phyloP scores from a whole-genome alignment of 805 yeast species.

The Schwanniomyces pseudopolymorphus region DNA sequence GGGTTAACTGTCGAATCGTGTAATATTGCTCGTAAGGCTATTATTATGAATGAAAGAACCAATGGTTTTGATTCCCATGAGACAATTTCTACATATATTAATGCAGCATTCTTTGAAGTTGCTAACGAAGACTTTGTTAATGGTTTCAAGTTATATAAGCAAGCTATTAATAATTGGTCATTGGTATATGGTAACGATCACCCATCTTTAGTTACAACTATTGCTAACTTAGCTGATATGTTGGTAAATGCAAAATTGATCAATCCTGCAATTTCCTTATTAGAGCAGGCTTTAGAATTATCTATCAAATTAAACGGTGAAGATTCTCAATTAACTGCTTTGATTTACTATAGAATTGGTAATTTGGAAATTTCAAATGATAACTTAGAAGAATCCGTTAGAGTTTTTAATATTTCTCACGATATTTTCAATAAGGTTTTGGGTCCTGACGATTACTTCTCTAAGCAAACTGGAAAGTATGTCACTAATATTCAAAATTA shows the following conservation, averaged over 20 bases:
- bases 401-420: constrained; percentile 55
- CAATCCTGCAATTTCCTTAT: constrained; percentile 51
- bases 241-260: constrained; percentile 49
- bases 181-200: constrained; percentile 60
- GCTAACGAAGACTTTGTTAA: constrained; percentile 56
- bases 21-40: constrained; percentile 64
- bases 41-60: constrained; percentile 74
- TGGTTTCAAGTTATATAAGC: constrained; percentile 59
- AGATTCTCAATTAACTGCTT: constrained; percentile 60
- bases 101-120: constrained; percentile 72
- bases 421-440: constrained; percentile 53
- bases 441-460: constrained; percentile 67
- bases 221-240: constrained; percentile 59
- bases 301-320: constrained; percentile 55
- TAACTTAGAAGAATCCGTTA: constrained; percentile 56
- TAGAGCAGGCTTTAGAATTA: constrained; percentile 51
- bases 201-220: constrained; percentile 66
- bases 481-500: constrained; percentile 54
- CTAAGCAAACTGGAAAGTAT: constrained; percentile 70
- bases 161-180: constrained; percentile 61
- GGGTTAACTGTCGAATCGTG: constrained; percentile 60
- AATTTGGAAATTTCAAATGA: constrained; percentile 49
- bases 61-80: constrained; percentile 80
- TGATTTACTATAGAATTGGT: constrained; percentile 60
- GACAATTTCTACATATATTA: constrained; percentile 66